Percentiles rank a stretch among this genome's conserved stretches.
phyloP scores from a whole-genome alignment of 495 filamentous ascomycete species.

The Penicillium canescens region DNA sequence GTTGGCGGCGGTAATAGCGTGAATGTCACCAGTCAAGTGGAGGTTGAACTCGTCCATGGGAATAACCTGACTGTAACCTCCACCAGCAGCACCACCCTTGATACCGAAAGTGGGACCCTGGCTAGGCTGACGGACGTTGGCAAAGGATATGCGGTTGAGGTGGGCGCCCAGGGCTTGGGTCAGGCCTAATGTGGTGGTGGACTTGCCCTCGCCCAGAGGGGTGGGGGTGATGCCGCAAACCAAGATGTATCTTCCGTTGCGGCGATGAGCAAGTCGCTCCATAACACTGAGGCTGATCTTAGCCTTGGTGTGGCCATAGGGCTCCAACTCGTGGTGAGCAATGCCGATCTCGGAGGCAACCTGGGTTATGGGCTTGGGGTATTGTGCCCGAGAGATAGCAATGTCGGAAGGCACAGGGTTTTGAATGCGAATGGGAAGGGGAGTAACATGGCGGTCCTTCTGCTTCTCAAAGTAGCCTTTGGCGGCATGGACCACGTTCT shows the following conservation, averaged over 20 bases:
- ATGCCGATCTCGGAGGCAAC: slow-evolving; percentile 89
- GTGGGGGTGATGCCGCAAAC: slow-evolving; percentile 96
- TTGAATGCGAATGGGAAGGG: slow-evolving; percentile 74
- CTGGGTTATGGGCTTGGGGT: slow-evolving; percentile 82
- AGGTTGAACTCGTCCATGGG: slow-evolving; percentile 99
- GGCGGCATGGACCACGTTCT: slow-evolving; percentile 88
- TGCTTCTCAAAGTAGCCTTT: slow-evolving; percentile 79
- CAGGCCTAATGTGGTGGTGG: slow-evolving; percentile 95
- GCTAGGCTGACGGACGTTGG: slow-evolving; percentile 95
- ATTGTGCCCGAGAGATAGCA: slow-evolving; percentile 83
- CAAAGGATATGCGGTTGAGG: slow-evolving; percentile 82
- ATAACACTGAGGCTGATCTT: slow-evolving; percentile 85
- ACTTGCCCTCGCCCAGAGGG: slow-evolving; percentile 97
- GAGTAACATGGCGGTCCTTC: slow-evolving; percentile 71
- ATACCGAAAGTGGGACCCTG: slow-evolving; percentile 98
- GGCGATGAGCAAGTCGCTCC: slow-evolving; percentile 80
- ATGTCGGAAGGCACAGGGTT: slow-evolving; percentile 90
- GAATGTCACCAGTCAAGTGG: slow-evolving; percentile 96
- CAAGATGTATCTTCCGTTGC: slow-evolving; percentile 86
- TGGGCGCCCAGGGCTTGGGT: slow-evolving; percentile 93
- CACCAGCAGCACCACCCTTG: slow-evolving; percentile 95
- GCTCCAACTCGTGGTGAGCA: slow-evolving; percentile 80
- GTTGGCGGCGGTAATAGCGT: slow-evolving; percentile 95
- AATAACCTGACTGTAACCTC: slow-evolving; percentile 97
- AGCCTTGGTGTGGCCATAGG: slow-evolving; percentile 91